A percentile compares a stretch with the other conserved stretches of the same genome.
Evolutionary conservation across 768 basidiomycete species (phyloP).

Genomic region (Amanita polypyramis): DNA sequence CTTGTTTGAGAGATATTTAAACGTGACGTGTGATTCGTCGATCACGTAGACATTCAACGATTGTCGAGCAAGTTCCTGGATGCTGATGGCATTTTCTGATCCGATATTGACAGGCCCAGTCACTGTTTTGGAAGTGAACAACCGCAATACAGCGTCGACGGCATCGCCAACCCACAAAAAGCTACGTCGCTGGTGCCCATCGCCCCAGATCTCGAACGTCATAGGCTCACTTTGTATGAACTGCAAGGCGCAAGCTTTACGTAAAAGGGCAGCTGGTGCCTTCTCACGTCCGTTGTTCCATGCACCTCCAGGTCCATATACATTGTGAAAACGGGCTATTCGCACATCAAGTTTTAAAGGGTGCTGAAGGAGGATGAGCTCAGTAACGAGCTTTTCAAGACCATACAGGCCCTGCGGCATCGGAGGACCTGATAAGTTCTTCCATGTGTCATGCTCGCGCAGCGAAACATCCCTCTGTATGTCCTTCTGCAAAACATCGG

Average conservation of each 20-base stretch:
- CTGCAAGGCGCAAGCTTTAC: slow-evolving; percentile 35
- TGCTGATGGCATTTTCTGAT: slow-evolving; percentile 32
- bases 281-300: slow-evolving; percentile 50
- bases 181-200: slow-evolving; percentile 40
- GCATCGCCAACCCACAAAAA: slow-evolving; percentile 48
- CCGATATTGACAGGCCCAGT: slow-evolving; percentile 37
- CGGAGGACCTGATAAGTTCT: slow-evolving; percentile 19
- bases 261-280: slow-evolving; percentile 43
- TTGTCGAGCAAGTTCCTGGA: slow-evolving; percentile 30
- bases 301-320: slow-evolving; percentile 43
- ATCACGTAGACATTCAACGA: slow-evolving; percentile 25
- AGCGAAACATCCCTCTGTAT: slow-evolving; percentile 28
- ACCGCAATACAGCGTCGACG: slow-evolving; percentile 35
- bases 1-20: slow-evolving; percentile 18
- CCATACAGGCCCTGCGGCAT: slow-evolving; percentile 48
- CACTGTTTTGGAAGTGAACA: slow-evolving; percentile 26
- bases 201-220: slow-evolving; percentile 46
- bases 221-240: slow-evolving; percentile 8
- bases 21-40: slow-evolving; percentile 16
- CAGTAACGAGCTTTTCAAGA: slow-evolving; percentile 43
- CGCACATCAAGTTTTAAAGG: slow-evolving; percentile 24
- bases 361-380: slow-evolving; percentile 30
- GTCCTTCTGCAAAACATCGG: slow-evolving; percentile 27
- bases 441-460: slow-evolving; percentile 34
- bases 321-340: slow-evolving; percentile 49